phyloP scores from a whole-genome alignment of 306 rosid species.

The Vicia villosa region DNA sequence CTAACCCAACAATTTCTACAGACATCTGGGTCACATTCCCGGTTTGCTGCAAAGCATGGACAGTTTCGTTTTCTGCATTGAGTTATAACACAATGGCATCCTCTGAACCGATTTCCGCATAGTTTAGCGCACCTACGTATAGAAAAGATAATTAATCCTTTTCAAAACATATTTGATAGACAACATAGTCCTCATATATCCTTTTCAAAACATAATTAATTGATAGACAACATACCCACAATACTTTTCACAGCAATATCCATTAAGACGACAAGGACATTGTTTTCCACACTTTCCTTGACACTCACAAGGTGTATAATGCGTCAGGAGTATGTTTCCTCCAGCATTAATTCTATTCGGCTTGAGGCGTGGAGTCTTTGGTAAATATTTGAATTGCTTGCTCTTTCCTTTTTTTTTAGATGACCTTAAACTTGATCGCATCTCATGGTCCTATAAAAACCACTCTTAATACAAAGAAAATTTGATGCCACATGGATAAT shows the following conservation, averaged over 20 bases:
- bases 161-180: not conserved
- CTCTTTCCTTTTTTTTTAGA: constrained; percentile 70
- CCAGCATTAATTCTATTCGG: constrained; percentile 67
- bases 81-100: constrained; percentile 83
- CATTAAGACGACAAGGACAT: constrained; percentile 69
- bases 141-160: not conserved
- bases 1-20: constrained; percentile 90
- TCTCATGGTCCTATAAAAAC: constrained; percentile 54
- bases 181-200: not conserved
- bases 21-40: constrained; percentile 96
- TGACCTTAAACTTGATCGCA: constrained; percentile 53
- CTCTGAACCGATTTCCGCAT: constrained; percentile 78
- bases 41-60: constrained; percentile 89
- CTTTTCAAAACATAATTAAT: not conserved
- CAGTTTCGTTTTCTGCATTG: constrained; percentile 87
- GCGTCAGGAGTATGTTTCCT: constrained; percentile 51
- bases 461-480: constrained; percentile 14
- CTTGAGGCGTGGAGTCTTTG: constrained; percentile 66
- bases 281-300: constrained; percentile 72
- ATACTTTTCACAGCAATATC: constrained; percentile 83
- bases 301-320: constrained; percentile 81
- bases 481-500: not conserved
- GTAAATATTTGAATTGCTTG: constrained; percentile 60
- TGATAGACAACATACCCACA: constrained; percentile 67
- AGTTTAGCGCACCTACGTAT: constrained; percentile 67